Percentiles rank a stretch among this genome's conserved stretches.
Evolutionary conservation across 1,139 yeast species (phyloP).

Genomic region (Candida pseudocylindracea): DNA sequence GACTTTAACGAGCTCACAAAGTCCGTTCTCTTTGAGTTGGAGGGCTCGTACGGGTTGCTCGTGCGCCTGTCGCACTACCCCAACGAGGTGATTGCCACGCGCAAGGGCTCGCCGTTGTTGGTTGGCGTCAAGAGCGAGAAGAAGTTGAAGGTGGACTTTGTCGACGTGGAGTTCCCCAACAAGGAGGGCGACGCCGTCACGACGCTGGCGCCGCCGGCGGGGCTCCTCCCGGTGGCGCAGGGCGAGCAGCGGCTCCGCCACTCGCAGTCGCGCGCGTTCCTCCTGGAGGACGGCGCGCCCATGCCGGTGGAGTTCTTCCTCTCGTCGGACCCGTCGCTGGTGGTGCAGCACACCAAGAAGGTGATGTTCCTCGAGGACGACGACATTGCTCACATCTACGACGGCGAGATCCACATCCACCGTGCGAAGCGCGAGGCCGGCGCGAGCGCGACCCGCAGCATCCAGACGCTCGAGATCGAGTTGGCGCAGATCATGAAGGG

Average conservation of each 20-base stretch:
- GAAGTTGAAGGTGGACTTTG: constrained; percentile 92
- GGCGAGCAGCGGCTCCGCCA: constrained; percentile 41
- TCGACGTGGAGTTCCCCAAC: constrained; percentile 92
- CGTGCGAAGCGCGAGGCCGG: constrained; percentile 76
- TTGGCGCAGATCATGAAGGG: constrained; percentile 98
- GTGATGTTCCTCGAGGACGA: constrained; percentile 94
- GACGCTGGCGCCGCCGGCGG: constrained; percentile 8
- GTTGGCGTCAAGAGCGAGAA: constrained; percentile 94
- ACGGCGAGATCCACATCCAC: constrained; percentile 96
- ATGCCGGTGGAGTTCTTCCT: constrained; percentile 91
- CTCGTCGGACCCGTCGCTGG: constrained; percentile 97
- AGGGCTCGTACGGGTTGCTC: constrained; percentile 93
- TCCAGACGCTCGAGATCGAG: constrained; percentile 93
- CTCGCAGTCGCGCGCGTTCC: constrained; percentile 82
- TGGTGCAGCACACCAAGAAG: constrained; percentile 89
- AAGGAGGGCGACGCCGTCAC: constrained; percentile 2
- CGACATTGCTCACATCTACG: constrained; percentile 94
- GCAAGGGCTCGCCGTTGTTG: constrained; percentile 94
- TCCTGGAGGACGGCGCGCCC: constrained; percentile 80
- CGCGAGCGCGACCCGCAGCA: constrained; percentile 81
- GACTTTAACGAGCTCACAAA: constrained; percentile 89
- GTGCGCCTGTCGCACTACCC: constrained; percentile 88
- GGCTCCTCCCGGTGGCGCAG: neutral
- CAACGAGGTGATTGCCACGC: constrained; percentile 88
- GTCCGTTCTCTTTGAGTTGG: constrained; percentile 78